Base-by-base conservation (phyloP, 228 moss, liverwort and hornwort species). In the Sphagnum magellanicum region DNA sequence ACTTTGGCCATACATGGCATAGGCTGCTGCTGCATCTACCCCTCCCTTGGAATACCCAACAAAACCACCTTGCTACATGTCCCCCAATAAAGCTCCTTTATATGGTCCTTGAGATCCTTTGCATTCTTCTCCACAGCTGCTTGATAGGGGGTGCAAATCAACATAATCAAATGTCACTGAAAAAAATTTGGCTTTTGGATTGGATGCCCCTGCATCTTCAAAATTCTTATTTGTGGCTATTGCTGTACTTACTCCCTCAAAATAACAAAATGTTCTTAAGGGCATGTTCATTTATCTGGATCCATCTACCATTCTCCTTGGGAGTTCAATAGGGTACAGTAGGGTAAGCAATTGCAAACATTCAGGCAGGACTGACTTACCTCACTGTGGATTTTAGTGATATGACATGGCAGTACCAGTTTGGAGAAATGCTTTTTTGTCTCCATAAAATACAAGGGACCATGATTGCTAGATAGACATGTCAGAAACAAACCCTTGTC, bases 401-500 rank as follows among this genome's bases (percentile, higher is more conserved):
- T 90, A 75, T 90, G 78, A 67, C 98, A 98, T 59, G 84, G 80
- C 68, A 98, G 83, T 47, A 90, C 92, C 74, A 94, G 71, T 77
- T 92, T 90, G 7, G 87, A 84, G 64, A 98, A 94, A 70, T 98
- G 92, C 64, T 89, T 89, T 68, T 88, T 90, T 0, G 94, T 89
- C 74, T 98, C 94, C 52, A 87, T 84, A 71, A 98, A 98, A 75
- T 98, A 98, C 74, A 98, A 79, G 10, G 98, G 98, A 10, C 98
- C 98, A 72, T 92, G 92, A 72, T 98, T 98, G 81, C 98, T 98
- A 77, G 94, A 98, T 49, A 98, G 93, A 77, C 98, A 93, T 98
- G 93, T 67, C 74, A 66, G 59, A 72, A 55, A n/a, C 52, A 68
- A 13, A 51, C 17, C 32, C 65, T 71, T 55, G 65, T 16, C 10